Percentiles rank a stretch among this genome's conserved stretches.
Evolutionary conservation across 768 basidiomycete species (phyloP).

Genomic region (Harrya chromipes): DNA sequence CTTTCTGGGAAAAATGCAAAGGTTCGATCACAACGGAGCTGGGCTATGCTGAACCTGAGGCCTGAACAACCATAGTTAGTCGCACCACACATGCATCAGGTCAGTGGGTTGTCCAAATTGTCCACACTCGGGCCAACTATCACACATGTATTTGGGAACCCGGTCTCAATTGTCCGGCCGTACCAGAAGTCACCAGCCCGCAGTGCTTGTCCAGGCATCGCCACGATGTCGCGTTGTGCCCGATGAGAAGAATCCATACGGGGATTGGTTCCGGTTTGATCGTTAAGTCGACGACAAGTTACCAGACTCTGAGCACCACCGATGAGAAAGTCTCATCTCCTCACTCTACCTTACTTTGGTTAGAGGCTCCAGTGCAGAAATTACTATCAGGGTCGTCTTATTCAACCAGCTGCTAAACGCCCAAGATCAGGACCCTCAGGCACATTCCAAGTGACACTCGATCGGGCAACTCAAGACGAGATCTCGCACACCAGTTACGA

Average conservation of each 20-base stretch:
- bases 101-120: conserved; percentile 2
- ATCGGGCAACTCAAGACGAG: conserved; percentile 25
- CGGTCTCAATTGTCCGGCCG: conserved; percentile 19
- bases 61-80: conserved; percentile 14
- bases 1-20: conserved; percentile 17
- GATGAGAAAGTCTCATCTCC: conserved; percentile 17
- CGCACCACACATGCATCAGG: conserved; percentile 7
- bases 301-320: conserved; percentile 4
- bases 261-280: conserved; percentile 18
- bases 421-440: conserved; percentile 32
- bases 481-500: conserved; percentile 31
- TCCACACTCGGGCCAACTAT: conserved; percentile 9
- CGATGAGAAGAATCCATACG: conserved; percentile 17
- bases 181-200: conserved; percentile 14
- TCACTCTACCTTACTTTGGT: conserved; percentile 32
- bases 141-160: conserved; percentile 9
- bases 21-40: conserved; percentile 31
- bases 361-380: conserved; percentile 19
- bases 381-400: conserved; percentile 27
- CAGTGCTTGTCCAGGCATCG: conserved; percentile 18
- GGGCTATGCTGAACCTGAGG: conserved; percentile 24
- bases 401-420: conserved; percentile 15
- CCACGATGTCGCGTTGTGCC: conserved; percentile 18
- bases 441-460: conserved; percentile 23
- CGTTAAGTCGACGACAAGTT: conserved; percentile 16